These are phyloP conservation scores for Bolboschoenus planiculmis DNA, from an alignment of 176 grass and related monocot genomes.

Conservation along the genomic window DNA sequence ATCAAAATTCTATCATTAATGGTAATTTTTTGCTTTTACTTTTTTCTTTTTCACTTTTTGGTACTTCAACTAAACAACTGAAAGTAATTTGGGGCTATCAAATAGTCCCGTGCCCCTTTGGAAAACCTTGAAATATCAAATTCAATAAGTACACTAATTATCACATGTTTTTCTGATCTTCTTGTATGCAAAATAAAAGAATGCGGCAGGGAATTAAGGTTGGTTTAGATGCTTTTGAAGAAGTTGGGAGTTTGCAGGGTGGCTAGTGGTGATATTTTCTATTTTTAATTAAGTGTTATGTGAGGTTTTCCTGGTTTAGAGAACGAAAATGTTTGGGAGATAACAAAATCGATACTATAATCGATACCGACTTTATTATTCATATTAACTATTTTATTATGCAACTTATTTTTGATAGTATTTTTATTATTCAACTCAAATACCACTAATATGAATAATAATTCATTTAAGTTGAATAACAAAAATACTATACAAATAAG, in stretches of 20 bases:
- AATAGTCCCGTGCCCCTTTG: neutral
- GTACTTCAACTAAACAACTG: neutral
- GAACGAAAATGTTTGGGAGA: too few relatives aligned
- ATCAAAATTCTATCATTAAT: slow-evolving; percentile 62
- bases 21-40: slow-evolving; percentile 39
- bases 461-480: too few relatives aligned
- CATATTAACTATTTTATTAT: too few relatives aligned
- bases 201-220: neutral
- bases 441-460: too few relatives aligned
- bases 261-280: neutral
- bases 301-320: neutral
- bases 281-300: neutral
- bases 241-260: neutral
- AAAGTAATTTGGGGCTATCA: neutral
- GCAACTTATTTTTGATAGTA: too few relatives aligned
- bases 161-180: neutral
- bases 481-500: too few relatives aligned
- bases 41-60: neutral
- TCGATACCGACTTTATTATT: too few relatives aligned
- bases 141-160: neutral
- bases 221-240: neutral
- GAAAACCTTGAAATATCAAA: neutral
- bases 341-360: too few relatives aligned
- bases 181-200: neutral
- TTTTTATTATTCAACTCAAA: too few relatives aligned